Conservation (phyloP, 805 yeast genomes). For the Candida germanica region DNA sequence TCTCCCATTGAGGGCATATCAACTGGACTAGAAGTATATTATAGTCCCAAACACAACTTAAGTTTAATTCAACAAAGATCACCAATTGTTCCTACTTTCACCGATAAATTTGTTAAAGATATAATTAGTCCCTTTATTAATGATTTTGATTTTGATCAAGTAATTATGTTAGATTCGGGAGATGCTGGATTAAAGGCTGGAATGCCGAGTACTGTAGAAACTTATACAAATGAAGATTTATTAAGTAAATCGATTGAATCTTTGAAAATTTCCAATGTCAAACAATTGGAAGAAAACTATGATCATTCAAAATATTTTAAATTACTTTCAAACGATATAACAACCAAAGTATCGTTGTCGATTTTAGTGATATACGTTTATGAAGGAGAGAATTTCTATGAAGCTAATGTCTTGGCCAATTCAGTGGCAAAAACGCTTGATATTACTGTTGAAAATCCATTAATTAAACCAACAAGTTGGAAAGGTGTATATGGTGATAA, state of each 20-base stretch:
- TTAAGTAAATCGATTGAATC: conserved; percentile 28
- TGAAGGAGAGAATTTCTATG: conserved; percentile 85
- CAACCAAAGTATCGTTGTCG: conserved; percentile 20
- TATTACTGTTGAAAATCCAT: conserved; percentile 26
- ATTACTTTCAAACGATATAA: conserved; percentile 3
- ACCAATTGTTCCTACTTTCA: conserved; percentile 71
- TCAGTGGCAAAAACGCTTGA: conserved; percentile 22
- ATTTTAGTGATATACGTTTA: conserved; percentile 63
- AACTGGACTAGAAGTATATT: conserved; percentile 66
- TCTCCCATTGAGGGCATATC: conserved; percentile 39
- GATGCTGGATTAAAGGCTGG: conserved; percentile 54
- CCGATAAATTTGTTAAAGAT: conserved; percentile 48
- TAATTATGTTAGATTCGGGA: conserved; percentile 67
- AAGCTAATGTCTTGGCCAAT: conserved; percentile 55
- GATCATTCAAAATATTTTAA: conserved; percentile 13
- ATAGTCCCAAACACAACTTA: conserved; percentile 35
- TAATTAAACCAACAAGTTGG: conserved; percentile 72
- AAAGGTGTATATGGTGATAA: conserved; percentile 75
- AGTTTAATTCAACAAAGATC: conserved; percentile 78
- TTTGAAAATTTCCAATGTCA: conserved; percentile 19
- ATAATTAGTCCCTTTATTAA: conserved; percentile 49
- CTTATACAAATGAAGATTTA: conserved; percentile 28
- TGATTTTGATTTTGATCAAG: conserved; percentile 36
- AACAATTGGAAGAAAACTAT: conserved; percentile 4
- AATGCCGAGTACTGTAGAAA: conserved; percentile 21